Conservation (phyloP, 495 filamentous ascomycete species). For the Aspergillus cristatus region DNA sequence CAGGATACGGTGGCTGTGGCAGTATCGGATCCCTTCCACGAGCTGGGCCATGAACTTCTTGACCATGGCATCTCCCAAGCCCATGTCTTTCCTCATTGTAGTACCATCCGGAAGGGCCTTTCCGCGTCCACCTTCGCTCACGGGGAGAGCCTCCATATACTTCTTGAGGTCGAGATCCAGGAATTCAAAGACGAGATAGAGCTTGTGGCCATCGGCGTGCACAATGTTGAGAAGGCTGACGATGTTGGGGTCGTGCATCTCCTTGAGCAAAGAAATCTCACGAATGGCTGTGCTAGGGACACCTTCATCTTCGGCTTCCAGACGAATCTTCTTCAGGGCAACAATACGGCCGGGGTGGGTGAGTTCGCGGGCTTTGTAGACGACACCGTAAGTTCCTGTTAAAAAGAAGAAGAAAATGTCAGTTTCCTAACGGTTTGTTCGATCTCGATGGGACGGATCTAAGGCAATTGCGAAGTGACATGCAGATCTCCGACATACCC, state of each 20-base stretch:
- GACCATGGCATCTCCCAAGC: conserved; percentile 82
- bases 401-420: background rate
- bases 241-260: conserved; percentile 94
- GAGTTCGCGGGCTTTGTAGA: conserved; percentile 86
- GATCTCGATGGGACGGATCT: background rate
- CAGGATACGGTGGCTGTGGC: conserved; percentile 88
- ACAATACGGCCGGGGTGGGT: conserved; percentile 72
- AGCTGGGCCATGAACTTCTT: conserved; percentile 98
- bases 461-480: conserved; percentile 2
- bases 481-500: conserved; percentile 47
- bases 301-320: conserved; percentile 95
- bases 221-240: conserved; percentile 90
- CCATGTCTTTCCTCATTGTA: conserved; percentile 56
- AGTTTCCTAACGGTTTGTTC: too few relatives aligned
- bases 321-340: conserved; percentile 95
- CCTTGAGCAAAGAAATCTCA: conserved; percentile 91
- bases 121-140: conserved; percentile 80
- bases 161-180: conserved; percentile 93
- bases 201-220: conserved; percentile 91
- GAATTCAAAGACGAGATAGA: conserved; percentile 93
- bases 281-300: conserved; percentile 95
- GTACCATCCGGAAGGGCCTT: conserved; percentile 80
- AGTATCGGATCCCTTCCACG: conserved; percentile 84
- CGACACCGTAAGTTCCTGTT: conserved; percentile 82
- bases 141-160: conserved; percentile 95